These are phyloP conservation scores for Gracilaria gracilis DNA, from an alignment of 23 red algal species.

Conservation along the genomic window DNA sequence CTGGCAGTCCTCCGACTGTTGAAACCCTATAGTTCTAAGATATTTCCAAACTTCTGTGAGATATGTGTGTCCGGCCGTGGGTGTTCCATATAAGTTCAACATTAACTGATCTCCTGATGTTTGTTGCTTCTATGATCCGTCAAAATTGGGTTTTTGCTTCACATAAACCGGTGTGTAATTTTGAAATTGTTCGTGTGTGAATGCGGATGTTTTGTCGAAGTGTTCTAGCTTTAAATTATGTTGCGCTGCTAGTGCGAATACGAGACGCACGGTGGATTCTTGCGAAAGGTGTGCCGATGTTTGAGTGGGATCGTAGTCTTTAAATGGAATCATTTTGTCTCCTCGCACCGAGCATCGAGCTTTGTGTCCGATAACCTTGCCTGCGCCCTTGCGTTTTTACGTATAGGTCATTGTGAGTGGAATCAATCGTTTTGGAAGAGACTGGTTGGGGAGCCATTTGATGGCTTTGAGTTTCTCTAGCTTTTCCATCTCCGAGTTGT, in stretches of 20 bases:
- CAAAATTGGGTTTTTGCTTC: too few species aligned
- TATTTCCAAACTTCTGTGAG: neutral
- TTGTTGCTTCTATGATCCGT: neutral
- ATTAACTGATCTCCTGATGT: neutral
- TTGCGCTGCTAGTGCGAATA: neutral
- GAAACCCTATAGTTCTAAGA: neutral
- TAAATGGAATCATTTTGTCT: neutral
- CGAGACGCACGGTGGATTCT: neutral
- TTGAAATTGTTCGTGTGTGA: slow-evolving; percentile 26
- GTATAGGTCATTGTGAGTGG: slow-evolving; percentile 15
- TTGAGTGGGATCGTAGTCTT: neutral
- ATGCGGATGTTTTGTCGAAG: slow-evolving; percentile 28
- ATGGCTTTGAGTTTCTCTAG: slow-evolving; percentile 37
- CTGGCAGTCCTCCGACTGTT: neutral
- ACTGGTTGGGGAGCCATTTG: slow-evolving; percentile 14
- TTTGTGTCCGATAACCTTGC: neutral
- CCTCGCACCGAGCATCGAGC: neutral
- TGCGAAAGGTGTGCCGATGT: neutral
- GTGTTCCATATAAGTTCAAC: neutral
- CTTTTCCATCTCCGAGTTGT: neutral
- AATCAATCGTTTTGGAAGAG: neutral
- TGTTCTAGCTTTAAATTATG: neutral
- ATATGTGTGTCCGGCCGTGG: neutral
- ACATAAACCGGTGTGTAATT: too few species aligned
- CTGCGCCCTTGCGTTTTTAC: neutral